Base-by-base conservation (phyloP, 2,329 filamentous ascomycete species). In the Neocucurbitaria cava region DNA sequence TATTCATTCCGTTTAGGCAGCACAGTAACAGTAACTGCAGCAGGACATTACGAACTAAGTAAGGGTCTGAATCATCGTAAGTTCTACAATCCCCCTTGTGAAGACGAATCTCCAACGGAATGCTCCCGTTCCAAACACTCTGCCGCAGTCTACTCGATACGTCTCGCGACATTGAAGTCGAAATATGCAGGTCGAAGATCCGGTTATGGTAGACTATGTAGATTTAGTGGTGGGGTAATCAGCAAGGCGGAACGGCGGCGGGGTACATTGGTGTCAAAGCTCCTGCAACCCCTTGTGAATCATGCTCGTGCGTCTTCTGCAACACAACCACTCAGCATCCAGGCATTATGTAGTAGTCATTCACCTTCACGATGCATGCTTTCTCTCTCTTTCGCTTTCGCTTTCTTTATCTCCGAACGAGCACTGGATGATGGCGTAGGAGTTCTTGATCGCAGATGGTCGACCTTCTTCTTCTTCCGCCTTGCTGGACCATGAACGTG, bases 101-200 rank as follows among this genome's bases (percentile, higher is more conserved):
- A 35, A 88, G 78, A 4, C 78, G 76, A 54, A 89, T 87, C 65
- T 87, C 82, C 26, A 89, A 74, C 21, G 86, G 84, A 41, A 89
- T 76, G 28, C 79, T 81, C 38, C 85, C 86, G 53, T 81, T 76
- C 86, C 86, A 88, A 61, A 88, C 77, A 58, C 76, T 78, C 66
- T 79, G 72, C 55, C 82, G 81, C 45, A 83, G 69, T 47, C 61
- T 67, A 56, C 68, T 68, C 26, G 70, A 58, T 50, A 78, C 69
- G 61, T 76, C 72, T 62, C 64, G 67, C 15, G 67, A 59, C 66
- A 65, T 66, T 35, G 45, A 39, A 47, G 49, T 31, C 38, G 48
- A 40, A 18, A 40, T 21, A 49, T 54, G 54, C 56, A 55, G 8
- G 52, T 48, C 50, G 47, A 46, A 42, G 44, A 33, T 36, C 50